Conservation (phyloP, 2,329 filamentous ascomycete genomes). For the Colletotrichum sp. region DNA sequence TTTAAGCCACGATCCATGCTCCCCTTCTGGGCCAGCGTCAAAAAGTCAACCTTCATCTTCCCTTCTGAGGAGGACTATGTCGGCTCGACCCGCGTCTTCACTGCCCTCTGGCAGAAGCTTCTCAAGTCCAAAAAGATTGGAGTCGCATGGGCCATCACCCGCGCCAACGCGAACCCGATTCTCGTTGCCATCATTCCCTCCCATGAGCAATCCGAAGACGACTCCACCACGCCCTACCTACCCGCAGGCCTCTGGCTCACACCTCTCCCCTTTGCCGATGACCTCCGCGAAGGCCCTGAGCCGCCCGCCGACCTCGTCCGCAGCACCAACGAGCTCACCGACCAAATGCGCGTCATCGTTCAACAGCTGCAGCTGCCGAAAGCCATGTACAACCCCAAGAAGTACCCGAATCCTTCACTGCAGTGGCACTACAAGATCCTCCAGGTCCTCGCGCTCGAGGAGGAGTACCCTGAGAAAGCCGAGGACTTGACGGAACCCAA, state of each 20-base stretch:
- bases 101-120: slow-evolving; percentile 88
- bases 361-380: slow-evolving; percentile 90
- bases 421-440: slow-evolving; percentile 98
- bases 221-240: slow-evolving; percentile 70
- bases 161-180: slow-evolving; percentile 78
- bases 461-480: slow-evolving; percentile 79
- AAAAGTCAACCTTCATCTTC: slow-evolving; percentile 91
- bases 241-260: slow-evolving; percentile 90
- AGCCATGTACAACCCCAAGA: slow-evolving; percentile 80
- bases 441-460: slow-evolving; percentile 88
- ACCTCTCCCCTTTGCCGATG: slow-evolving; percentile 87
- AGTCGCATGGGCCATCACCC: slow-evolving; percentile 87
- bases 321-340: slow-evolving; percentile 75
- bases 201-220: slow-evolving; percentile 66
- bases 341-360: slow-evolving; percentile 81
- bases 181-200: slow-evolving; percentile 85
- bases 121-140: slow-evolving; percentile 80
- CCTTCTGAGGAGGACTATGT: slow-evolving; percentile 90
- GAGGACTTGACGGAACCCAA: slow-evolving; percentile 84
- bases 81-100: slow-evolving; percentile 91
- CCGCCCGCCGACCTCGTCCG: slow-evolving; percentile 57
- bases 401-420: slow-evolving; percentile 89
- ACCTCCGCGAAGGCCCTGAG: slow-evolving; percentile 78
- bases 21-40: slow-evolving; percentile 83
- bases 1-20: slow-evolving; percentile 84